Conservation (phyloP, 768 basidiomycete genomes). For the Suillus paluster region DNA sequence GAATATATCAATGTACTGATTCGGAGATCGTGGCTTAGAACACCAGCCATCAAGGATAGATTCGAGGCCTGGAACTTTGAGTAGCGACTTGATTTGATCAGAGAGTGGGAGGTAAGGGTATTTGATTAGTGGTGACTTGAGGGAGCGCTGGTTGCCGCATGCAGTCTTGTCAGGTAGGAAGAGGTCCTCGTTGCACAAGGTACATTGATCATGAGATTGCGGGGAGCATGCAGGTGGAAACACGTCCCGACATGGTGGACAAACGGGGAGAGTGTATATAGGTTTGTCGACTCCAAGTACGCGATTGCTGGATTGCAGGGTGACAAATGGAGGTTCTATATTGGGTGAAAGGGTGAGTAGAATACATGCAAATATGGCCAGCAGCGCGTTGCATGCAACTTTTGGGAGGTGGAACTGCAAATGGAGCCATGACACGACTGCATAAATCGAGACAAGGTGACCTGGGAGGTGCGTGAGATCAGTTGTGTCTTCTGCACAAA, state of each 20-base stretch:
- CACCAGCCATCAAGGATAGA: conserved; percentile 24
- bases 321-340: conserved; percentile 18
- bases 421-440: conserved; percentile 33
- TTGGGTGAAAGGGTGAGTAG: conserved; percentile 11
- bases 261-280: conserved; percentile 26
- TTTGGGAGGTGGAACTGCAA: conserved; percentile 30
- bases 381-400: conserved; percentile 28
- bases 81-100: conserved; percentile 13
- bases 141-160: conserved; percentile 2
- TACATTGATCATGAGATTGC: conserved; percentile 8
- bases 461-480: conserved; percentile 21
- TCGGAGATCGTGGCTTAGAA: neutral
- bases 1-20: conserved; percentile 28
- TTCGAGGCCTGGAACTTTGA: conserved; percentile 28
- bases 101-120: conserved; percentile 13
- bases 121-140: conserved; percentile 5
- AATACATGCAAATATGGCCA: conserved; percentile 20
- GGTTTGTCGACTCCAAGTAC: conserved; percentile 21
- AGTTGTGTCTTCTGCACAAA: conserved; percentile 34
- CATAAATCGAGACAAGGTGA: conserved; percentile 26
- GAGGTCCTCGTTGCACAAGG: neutral
- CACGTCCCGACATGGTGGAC: conserved; percentile 26
- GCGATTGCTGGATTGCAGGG: conserved; percentile 23
- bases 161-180: conserved; percentile 7
- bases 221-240: conserved; percentile 14